Percentiles rank a stretch among this genome's conserved stretches.
Conservation (phyloP, 2,329 filamentous ascomycete species). For the Trichocomaceae sp. region DNA sequence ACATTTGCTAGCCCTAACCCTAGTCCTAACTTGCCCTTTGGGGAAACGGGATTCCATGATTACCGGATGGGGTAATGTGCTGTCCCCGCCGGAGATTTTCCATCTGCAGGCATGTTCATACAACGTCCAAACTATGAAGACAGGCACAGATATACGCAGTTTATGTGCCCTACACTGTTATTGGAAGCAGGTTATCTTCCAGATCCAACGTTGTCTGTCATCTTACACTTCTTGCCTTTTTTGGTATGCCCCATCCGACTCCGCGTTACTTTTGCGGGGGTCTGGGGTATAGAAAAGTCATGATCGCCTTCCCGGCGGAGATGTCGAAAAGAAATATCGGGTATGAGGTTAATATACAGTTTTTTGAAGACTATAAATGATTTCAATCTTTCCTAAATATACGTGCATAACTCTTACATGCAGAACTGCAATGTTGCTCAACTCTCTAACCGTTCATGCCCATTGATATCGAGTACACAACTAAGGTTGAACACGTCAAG, state of each 20-base stretch:
- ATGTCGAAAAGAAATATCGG: background rate
- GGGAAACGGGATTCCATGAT: background rate
- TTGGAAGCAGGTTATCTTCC: too few species aligned
- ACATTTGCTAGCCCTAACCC: background rate
- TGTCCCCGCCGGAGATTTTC: conserved; percentile 3
- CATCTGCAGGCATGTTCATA: background rate
- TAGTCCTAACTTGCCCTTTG: too few species aligned
- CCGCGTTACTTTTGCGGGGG: background rate
- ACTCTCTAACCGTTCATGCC: too few species aligned
- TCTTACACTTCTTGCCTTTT: background rate
- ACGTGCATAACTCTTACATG: background rate
- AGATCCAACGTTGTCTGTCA: too few species aligned
- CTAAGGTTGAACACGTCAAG: background rate
- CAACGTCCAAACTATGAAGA: too few species aligned
- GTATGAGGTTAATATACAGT: background rate
- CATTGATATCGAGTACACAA: background rate
- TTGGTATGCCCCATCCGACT: background rate
- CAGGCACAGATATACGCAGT: background rate
- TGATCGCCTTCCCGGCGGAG: background rate
- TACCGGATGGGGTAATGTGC: background rate
- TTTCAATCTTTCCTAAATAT: background rate
- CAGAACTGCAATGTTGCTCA: background rate
- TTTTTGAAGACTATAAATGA: background rate
- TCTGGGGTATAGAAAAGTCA: background rate
- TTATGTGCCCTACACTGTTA: background rate